phyloP scores from a whole-genome alignment of 495 filamentous ascomycete species.

The Margaritispora aquatica region DNA sequence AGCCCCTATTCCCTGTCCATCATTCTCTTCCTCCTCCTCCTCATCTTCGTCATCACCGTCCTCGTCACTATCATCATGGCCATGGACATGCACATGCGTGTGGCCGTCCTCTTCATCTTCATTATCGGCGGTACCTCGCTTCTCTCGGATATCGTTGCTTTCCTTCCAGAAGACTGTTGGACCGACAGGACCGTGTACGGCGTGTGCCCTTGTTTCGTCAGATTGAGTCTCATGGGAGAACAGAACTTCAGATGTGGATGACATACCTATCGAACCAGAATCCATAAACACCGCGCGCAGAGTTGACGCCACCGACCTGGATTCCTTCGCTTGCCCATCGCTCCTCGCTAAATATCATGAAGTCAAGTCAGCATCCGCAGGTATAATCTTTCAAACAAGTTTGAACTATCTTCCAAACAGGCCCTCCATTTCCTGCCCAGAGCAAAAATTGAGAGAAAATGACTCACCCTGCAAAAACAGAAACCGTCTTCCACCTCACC shows the following conservation, averaged over 20 bases:
- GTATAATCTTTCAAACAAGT: neutral
- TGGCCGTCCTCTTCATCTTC: too few relatives aligned
- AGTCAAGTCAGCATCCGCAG: constrained; percentile 8
- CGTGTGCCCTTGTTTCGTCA: constrained; percentile 33
- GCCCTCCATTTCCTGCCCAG: neutral
- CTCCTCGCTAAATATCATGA: constrained; percentile 38
- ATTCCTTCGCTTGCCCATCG: constrained; percentile 61
- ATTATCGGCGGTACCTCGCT: too few relatives aligned
- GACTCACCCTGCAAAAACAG: constrained; percentile 45
- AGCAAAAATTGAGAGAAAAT: neutral
- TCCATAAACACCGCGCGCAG: constrained; percentile 53
- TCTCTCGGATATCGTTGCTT: constrained; percentile 17
- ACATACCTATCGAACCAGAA: constrained; percentile 62
- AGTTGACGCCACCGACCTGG: constrained; percentile 53
- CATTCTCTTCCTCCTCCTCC: too few relatives aligned
- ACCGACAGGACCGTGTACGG: constrained; percentile 53
- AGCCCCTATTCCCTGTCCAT: too few relatives aligned
- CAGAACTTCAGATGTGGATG: neutral
- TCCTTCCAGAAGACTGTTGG: constrained; percentile 67
- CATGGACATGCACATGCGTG: too few relatives aligned
- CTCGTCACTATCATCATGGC: too few relatives aligned
- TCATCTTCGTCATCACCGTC: too few relatives aligned
- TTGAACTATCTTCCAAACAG: neutral
- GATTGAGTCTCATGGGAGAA: neutral
- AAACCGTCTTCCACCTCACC: constrained; percentile 60